phyloP scores from a whole-genome alignment of 1,139 yeast genomes.

The Petasospora rhodanensis region DNA sequence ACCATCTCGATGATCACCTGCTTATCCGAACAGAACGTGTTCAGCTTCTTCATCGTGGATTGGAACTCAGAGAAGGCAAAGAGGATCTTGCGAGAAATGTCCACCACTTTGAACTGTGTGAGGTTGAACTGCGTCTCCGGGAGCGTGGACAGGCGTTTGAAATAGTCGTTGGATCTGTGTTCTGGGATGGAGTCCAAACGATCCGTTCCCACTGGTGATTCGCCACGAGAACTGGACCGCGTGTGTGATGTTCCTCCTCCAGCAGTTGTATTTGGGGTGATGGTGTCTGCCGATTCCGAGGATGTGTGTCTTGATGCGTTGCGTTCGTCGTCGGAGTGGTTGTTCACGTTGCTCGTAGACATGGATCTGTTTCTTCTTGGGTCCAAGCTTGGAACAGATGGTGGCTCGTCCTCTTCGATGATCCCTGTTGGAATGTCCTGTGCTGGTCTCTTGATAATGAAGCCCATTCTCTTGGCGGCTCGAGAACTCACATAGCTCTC shows the following conservation, averaged over 20 bases:
- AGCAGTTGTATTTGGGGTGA: neutral
- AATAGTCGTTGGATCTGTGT: slow-evolving; percentile 60
- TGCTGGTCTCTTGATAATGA: slow-evolving; percentile 42
- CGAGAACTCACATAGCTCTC: slow-evolving; percentile 48
- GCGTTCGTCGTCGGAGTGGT: slow-evolving; percentile 2
- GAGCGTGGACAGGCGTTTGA: slow-evolving; percentile 63
- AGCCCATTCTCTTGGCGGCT: slow-evolving; percentile 69
- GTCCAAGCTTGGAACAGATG: slow-evolving; percentile 9
- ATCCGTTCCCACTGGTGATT: slow-evolving; percentile 12
- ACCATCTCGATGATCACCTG: slow-evolving; percentile 56
- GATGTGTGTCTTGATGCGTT: neutral
- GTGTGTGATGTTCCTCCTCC: neutral
- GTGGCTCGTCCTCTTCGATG: slow-evolving; percentile 24
- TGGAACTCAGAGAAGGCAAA: slow-evolving; percentile 68
- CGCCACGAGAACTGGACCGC: slow-evolving; percentile 3
- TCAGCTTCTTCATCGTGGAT: slow-evolving; percentile 59
- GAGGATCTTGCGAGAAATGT: slow-evolving; percentile 51
- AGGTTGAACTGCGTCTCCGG: slow-evolving; percentile 40
- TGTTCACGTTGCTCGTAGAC: slow-evolving; percentile 13
- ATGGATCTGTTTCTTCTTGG: slow-evolving; percentile 19
- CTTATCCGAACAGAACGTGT: slow-evolving; percentile 64
- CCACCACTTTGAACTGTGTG: slow-evolving; percentile 32
- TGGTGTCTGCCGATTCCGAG: neutral
- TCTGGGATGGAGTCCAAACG: slow-evolving; percentile 27
- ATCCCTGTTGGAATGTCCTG: slow-evolving; percentile 20